phyloP scores from a whole-genome alignment of 2,329 filamentous ascomycete species.

The Chaetomiaceae sp. region DNA sequence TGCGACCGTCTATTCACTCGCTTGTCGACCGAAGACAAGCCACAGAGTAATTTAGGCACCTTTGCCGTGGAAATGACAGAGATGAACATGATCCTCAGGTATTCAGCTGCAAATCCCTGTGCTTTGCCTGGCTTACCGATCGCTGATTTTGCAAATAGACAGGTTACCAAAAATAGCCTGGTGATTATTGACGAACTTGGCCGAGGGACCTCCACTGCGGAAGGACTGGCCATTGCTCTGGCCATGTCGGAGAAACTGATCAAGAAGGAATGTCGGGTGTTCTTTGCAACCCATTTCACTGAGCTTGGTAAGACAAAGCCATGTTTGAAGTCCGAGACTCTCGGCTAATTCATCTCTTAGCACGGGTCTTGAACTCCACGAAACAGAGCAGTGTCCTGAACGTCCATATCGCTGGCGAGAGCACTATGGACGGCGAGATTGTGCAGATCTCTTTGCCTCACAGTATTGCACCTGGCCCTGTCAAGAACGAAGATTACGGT shows the following conservation, averaged over 20 bases:
- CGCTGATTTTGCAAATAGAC: slow-evolving; percentile 39
- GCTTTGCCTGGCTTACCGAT: neutral
- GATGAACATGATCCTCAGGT: slow-evolving; percentile 83
- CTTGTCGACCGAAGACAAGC: slow-evolving; percentile 78
- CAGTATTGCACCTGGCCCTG: slow-evolving; percentile 67
- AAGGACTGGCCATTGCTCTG: slow-evolving; percentile 84
- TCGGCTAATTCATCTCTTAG: slow-evolving; percentile 40
- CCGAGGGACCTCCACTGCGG: slow-evolving; percentile 80
- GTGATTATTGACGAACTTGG: slow-evolving; percentile 90
- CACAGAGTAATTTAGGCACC: slow-evolving; percentile 87
- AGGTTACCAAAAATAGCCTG: slow-evolving; percentile 71
- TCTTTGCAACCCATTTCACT: slow-evolving; percentile 91
- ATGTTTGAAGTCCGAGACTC: neutral
- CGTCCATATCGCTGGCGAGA: slow-evolving; percentile 72
- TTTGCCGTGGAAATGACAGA: slow-evolving; percentile 96
- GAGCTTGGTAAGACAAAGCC: slow-evolving; percentile 54
- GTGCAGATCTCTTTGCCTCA: slow-evolving; percentile 82
- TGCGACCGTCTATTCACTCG: slow-evolving; percentile 81
- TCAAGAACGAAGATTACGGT: slow-evolving; percentile 73
- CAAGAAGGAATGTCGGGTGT: slow-evolving; percentile 72
- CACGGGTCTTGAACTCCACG: slow-evolving; percentile 75
- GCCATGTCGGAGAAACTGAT: slow-evolving; percentile 86
- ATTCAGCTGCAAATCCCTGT: neutral
- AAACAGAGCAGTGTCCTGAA: slow-evolving; percentile 71
- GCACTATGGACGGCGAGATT: slow-evolving; percentile 46